Evolutionary conservation across 2,329 filamentous ascomycete species (phyloP).

Genomic region (Chaetomium strumarium): DNA sequence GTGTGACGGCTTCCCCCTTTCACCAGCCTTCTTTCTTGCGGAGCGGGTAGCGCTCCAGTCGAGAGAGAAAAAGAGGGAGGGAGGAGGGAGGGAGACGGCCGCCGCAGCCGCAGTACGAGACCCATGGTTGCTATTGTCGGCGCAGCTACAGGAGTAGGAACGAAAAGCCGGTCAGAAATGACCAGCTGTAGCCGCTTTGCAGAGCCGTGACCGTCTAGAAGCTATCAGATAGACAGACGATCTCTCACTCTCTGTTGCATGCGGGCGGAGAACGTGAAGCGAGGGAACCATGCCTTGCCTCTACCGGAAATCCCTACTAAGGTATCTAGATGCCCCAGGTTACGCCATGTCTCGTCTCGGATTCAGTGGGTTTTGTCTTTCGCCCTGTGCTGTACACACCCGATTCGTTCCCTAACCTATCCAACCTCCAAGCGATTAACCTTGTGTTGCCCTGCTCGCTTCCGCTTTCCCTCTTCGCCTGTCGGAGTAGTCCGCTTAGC

Average conservation of each 20-base stretch:
- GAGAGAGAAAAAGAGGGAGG: no score
- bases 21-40: neutral
- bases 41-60: neutral
- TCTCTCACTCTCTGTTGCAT: no score
- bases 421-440: neutral
- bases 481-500: neutral
- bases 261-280: neutral
- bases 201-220: neutral
- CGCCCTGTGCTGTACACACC: neutral
- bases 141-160: neutral
- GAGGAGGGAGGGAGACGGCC: neutral
- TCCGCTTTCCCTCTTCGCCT: neutral
- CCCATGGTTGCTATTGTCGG: neutral
- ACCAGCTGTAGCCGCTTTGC: neutral
- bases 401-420: neutral
- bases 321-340: no score
- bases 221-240: neutral
- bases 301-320: neutral
- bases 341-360: neutral
- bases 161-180: neutral
- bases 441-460: constrained; percentile 2
- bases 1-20: constrained; percentile 3
- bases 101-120: constrained; percentile 4
- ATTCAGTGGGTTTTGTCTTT: neutral
- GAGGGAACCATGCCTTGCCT: neutral